phyloP scores from a whole-genome alignment of 2,329 filamentous ascomycete species.

The Calonectria montana region DNA sequence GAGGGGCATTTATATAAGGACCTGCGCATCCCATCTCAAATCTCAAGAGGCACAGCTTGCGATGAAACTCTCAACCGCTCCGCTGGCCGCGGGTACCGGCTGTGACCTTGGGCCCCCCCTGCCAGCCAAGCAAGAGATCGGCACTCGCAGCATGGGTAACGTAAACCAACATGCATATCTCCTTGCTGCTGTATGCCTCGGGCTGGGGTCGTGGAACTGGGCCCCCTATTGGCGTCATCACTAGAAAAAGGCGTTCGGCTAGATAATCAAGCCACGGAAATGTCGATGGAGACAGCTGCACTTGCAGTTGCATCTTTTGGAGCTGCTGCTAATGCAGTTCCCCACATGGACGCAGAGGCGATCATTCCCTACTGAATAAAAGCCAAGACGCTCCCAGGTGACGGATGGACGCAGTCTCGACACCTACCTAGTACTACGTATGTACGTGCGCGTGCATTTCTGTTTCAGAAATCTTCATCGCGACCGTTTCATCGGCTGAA shows the following conservation, averaged over 20 bases:
- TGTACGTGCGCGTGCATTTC: slow-evolving; percentile 1
- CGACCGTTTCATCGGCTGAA: neutral
- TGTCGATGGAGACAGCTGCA: neutral
- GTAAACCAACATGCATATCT: neutral
- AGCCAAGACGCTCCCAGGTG: neutral
- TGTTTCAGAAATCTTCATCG: slow-evolving; percentile 3
- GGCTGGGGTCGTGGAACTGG: neutral
- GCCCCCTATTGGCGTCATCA: neutral
- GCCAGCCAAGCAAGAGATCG: neutral
- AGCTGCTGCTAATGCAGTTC: neutral
- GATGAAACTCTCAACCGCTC: neutral
- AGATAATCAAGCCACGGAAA: neutral
- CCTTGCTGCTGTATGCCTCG: neutral
- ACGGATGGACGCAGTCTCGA: neutral
- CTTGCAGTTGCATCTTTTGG: neutral
- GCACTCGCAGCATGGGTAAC: neutral
- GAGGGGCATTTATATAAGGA: neutral
- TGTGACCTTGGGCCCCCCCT: neutral
- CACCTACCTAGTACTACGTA: slow-evolving; percentile 2
- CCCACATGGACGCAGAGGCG: neutral
- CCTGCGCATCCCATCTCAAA: neutral
- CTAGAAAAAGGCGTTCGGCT: neutral
- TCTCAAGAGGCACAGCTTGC: neutral
- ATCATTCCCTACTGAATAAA: slow-evolving; percentile 6
- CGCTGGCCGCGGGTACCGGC: neutral